phyloP scores from a whole-genome alignment of 768 basidiomycete species.

The Fomitopsis pulvina region DNA sequence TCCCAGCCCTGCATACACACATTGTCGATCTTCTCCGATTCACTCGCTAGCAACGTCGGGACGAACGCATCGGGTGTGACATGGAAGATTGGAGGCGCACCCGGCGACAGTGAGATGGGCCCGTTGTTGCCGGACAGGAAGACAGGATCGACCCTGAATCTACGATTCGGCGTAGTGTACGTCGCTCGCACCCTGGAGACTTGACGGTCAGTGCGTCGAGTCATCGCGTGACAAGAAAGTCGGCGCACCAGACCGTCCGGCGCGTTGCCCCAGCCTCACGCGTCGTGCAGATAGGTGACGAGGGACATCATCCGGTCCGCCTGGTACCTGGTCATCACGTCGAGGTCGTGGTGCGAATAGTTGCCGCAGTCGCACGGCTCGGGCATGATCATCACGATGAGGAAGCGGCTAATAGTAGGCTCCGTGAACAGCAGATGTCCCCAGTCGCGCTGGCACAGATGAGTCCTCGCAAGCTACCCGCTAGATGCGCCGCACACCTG shows the following conservation, averaged over 20 bases:
- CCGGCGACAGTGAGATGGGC: neutral
- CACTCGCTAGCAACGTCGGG: conserved; percentile 19
- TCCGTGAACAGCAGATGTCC: conserved; percentile 27
- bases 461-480: neutral
- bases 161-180: conserved; percentile 18
- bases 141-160: conserved; percentile 7
- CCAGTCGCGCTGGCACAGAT: conserved; percentile 23
- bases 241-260: conserved; percentile 8
- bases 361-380: conserved; percentile 21
- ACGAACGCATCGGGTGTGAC: conserved; percentile 19
- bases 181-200: conserved; percentile 20
- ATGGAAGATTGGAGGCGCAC: conserved; percentile 15
- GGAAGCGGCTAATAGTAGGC: conserved; percentile 19
- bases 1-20: conserved; percentile 2
- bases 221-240: neutral
- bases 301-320: conserved; percentile 28
- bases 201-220: too few relatives aligned
- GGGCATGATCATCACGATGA: conserved; percentile 21
- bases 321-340: conserved; percentile 25
- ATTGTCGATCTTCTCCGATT: conserved; percentile 27
- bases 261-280: conserved; percentile 4
- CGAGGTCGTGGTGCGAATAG: conserved; percentile 26
- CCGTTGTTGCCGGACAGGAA: conserved; percentile 9
- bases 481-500: conserved; percentile 11
- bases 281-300: conserved; percentile 21